Evolutionary conservation across 306 rosid species (phyloP).

Genomic region (Cucumis melo): DNA sequence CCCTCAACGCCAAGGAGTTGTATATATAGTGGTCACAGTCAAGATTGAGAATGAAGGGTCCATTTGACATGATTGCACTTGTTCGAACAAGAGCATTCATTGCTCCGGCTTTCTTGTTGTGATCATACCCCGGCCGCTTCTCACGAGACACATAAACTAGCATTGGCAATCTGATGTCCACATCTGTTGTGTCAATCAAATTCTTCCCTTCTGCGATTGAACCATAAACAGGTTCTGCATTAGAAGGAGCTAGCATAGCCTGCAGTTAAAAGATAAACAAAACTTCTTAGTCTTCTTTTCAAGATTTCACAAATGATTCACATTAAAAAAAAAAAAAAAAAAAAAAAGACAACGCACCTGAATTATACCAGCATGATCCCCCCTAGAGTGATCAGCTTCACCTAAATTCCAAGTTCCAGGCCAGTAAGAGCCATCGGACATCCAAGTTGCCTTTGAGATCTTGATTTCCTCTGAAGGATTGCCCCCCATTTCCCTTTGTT

Average conservation of each 20-base stretch:
- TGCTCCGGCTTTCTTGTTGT: constrained; percentile 88
- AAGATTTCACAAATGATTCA: not conserved
- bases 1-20: constrained; percentile 71
- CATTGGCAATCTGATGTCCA: constrained; percentile 68
- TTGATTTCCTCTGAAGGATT: constrained; percentile 35
- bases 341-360: constrained; percentile 31
- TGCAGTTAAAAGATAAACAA: constrained; percentile 8
- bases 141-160: constrained; percentile 79
- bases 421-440: constrained; percentile 92
- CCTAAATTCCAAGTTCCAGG: constrained; percentile 79
- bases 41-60: constrained; percentile 74
- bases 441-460: constrained; percentile 68
- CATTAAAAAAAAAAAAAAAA: not conserved
- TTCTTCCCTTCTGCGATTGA: constrained; percentile 44
- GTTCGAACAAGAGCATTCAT: constrained; percentile 84
- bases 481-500: constrained; percentile 51
- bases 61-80: constrained; percentile 82
- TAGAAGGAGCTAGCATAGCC: constrained; percentile 89
- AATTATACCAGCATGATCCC: constrained; percentile 77
- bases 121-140: constrained; percentile 72
- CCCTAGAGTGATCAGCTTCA: constrained; percentile 65
- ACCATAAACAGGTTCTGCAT: constrained; percentile 59
- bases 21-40: constrained; percentile 81
- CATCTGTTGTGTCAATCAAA: constrained; percentile 57
- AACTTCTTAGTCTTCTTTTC: not conserved